Evolutionary conservation across 108 stramenopile genomes (phyloP), one percentile per base, ranked within the genome.

Genomic region (Craspedostauros australis): DNA sequence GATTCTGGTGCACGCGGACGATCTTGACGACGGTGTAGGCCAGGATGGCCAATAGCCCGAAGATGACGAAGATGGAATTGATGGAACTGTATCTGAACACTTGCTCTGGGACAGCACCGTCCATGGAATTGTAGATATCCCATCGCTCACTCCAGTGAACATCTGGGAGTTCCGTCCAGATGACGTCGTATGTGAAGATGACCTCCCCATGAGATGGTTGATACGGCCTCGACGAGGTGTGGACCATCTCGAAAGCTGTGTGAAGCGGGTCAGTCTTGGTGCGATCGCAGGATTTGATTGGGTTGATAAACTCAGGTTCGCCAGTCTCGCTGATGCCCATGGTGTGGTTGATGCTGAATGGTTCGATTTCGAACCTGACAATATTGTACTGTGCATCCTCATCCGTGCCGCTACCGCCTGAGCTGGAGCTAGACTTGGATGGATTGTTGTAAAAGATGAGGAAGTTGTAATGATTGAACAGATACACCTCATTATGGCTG

Each of bases 71-170:
- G 26, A 91, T 50, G 33, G 74, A 79, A 58, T 91, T 91, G 31
- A 79, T 61, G 46, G 89, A 91, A 22, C 59, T 57, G 46, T 89
- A 43, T 85, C 87, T 91, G 49, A 91, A 89, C 29, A 93, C 89
- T 41, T 81, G 66, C 49, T 57, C 70, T 15, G 84, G 75, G 36
- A 79, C 75, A 55, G 79, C 80, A 52, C 81, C 62, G 45, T 91
- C 72, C 89, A 91, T 87, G 43, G 51, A 78, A 22, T 91, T 64
- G 68, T 93, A 93, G 36, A 93, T 71, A 60, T 91, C 92, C 92
- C 92, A 93, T 41, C 92, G 82, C 50, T 70, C 72, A 12, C 88
- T 87, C 92, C 92, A 93, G 39, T 76, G 79, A 25, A 80, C 47
- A 11, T 79, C 65, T 27, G 49, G 54, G 38, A 70, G 72, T 51